These are phyloP conservation scores for Xerocomellus intermedius DNA, from an alignment of 768 basidiomycete species.

Conservation along the genomic window DNA sequence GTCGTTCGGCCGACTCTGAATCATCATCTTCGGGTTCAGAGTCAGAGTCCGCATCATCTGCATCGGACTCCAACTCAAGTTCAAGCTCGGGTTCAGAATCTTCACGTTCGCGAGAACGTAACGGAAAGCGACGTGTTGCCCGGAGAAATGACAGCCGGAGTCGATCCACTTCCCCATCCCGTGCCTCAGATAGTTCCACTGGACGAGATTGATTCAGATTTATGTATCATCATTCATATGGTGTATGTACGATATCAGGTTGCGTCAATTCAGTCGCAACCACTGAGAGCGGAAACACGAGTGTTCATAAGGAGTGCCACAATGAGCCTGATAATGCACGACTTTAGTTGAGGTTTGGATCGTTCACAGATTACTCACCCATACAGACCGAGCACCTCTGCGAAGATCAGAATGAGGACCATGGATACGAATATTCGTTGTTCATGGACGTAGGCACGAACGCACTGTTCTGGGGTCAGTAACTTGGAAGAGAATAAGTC, in stretches of 20 bases:
- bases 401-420: constrained; percentile 94
- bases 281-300: constrained; percentile 46
- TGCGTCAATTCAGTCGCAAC: constrained; percentile 19
- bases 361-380: constrained; percentile 48
- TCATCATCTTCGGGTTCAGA: constrained; percentile 30
- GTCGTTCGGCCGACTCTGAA: constrained; percentile 28
- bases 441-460: constrained; percentile 88
- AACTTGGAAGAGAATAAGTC: not conserved
- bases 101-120: constrained; percentile 45
- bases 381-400: constrained; percentile 87
- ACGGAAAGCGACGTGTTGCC: constrained; percentile 40
- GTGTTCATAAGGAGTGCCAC: constrained; percentile 94
- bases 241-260: constrained; percentile 14
- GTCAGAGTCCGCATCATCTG: constrained; percentile 16
- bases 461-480: constrained; percentile 54
- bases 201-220: constrained; percentile 13
- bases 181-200: constrained; percentile 14
- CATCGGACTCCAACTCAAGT: constrained; percentile 38
- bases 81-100: constrained; percentile 45
- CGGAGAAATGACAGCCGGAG: constrained; percentile 20
- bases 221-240: constrained; percentile 6
- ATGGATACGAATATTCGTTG: constrained; percentile 90
- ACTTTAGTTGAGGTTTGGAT: not conserved
- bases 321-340: constrained; percentile 55
- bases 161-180: constrained; percentile 23